Base-by-base conservation (phyloP, 306 rosid genomes). In the Pyrus betulifolia region DNA sequence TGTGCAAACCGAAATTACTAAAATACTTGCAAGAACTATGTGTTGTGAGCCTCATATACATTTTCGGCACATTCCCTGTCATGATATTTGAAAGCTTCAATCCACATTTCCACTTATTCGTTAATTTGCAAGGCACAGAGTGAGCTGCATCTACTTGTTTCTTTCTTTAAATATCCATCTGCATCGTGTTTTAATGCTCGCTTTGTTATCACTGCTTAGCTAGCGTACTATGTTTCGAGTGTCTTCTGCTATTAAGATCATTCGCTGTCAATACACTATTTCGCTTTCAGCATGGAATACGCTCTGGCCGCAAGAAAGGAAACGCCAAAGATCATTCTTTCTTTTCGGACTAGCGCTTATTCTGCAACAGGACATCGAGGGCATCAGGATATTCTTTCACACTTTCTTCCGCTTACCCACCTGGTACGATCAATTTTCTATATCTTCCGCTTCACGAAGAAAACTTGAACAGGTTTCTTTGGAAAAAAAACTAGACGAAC, bases 231-330 rank as follows among this genome's bases (percentile, higher is more conserved):
- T 61, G 13, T 27, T 27, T 22, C 12, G 10, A 60, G 35, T 60
- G 28, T 23, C 33, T 11, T 60, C 66, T 12, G 27, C 25, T 60
- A 60, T 25, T 27, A 25, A 60, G 19, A 60, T 0, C 35, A 60
- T 60, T 38, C 42, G 42, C 42, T 38, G 42, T 7, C 72, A 70
- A 59, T 46, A 35, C 70, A 42, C 59, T 33, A 67, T 22, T 22
- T 54, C 61, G 4, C 18, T 63, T 84, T 74, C 86, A 95, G 99
- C 99, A 60, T 95, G 99, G 99, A 82, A 89, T 70, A 76, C 97
- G 33, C 99, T 95, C 62, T 92, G 99, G 99, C 97, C 96, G 17
- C 97, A 83, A 86, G 99, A 95, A 86, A 90, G 96, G 87, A 95
- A 92, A 75, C 97, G 99, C 55, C 97, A 92, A 79, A 85, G 97